Base-by-base conservation (phyloP, 371 early-diverging fungal species). In the Apophysomyces trapeziformis region DNA sequence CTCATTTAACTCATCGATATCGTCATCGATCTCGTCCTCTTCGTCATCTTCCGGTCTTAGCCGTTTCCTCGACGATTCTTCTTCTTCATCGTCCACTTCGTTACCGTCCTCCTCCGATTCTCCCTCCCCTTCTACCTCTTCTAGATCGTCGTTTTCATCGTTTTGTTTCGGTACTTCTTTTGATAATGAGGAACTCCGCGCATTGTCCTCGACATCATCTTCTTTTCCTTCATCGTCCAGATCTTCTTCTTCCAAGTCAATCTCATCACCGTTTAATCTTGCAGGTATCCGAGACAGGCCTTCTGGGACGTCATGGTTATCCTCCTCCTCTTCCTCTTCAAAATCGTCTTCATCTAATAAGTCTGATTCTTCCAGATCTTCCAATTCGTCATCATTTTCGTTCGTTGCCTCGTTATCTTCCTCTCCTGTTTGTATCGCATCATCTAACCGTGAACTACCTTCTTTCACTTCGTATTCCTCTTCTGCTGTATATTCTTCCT, bases 171-270 rank as follows among this genome's bases (percentile, higher is more conserved):
- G 7, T 0, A 1, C 18, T 11, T 5, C 21, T 50, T 50, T 50
- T 6, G 54, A 50, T 50, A 21, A 11, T 50, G 21, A 41, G 13
- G 13, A 9, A 8, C 11, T 26, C 2, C 11, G 54, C 1, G 68
- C 32, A 1, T 68, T 66, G 35, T 68, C 68, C 45, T 70, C 67
- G 1, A 12, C 47, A 11, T 58, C 63, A 11, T 26, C 45, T 13
- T 63, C 47, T 18, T 63, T 50, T 16, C 60, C 41, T 5, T 64
- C 58, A 35, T 37, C 21, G 9, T 50, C 54, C 16, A 50, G 16
- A 1, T 50, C 54, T 21, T 50, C 54, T 18, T 47, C 47, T 21
- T 50, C 54, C 21, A 50, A 21, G 21, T 50, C 21, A 9, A 18
- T 21, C 7, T 50, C 54, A 26, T 50, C 54, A 8, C 21, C 54